These are phyloP conservation scores for Venustampulla echinocandica DNA, from an alignment of 495 filamentous ascomycete species.

Conservation along the genomic window DNA sequence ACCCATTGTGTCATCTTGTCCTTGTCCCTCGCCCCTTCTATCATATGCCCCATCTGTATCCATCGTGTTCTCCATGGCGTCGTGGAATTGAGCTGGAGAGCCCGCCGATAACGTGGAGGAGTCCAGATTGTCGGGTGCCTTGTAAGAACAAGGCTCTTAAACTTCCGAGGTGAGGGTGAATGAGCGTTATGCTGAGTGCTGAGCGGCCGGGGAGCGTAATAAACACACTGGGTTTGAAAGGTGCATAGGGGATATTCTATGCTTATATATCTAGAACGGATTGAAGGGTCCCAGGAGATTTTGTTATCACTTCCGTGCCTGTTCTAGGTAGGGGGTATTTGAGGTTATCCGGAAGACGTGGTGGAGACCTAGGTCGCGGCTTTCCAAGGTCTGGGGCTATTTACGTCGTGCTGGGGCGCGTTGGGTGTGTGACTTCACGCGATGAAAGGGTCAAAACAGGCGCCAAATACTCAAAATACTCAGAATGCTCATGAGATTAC, in stretches of 20 bases:
- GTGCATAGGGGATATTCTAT: constrained; percentile 7
- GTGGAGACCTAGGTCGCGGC: constrained; percentile 1
- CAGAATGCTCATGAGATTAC: too few species aligned
- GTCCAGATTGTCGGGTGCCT: constrained; percentile 33
- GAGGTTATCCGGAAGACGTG: constrained; percentile 18
- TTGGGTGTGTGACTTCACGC: constrained; percentile 8
- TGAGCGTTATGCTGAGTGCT: background rate
- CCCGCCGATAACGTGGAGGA: constrained; percentile 37
- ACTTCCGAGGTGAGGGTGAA: background rate
- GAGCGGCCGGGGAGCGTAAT: background rate
- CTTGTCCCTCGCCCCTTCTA: constrained; percentile 8
- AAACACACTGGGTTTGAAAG: constrained; percentile 12
- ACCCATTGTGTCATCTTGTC: constrained; percentile 18
- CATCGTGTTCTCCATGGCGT: constrained; percentile 42
- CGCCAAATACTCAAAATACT: background rate
- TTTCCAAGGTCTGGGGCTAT: constrained; percentile 11
- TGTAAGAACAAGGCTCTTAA: background rate
- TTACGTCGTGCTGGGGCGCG: constrained; percentile 7
- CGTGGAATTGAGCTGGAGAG: constrained; percentile 42
- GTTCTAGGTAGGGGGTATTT: constrained; percentile 7
- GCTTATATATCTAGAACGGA: background rate
- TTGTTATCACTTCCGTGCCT: background rate
- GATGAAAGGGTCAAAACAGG: background rate
- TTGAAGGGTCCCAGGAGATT: background rate
- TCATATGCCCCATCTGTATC: constrained; percentile 22